These are phyloP conservation scores for Nemania sp. DNA, from an alignment of 2,329 filamentous ascomycete species.

Conservation along the genomic window DNA sequence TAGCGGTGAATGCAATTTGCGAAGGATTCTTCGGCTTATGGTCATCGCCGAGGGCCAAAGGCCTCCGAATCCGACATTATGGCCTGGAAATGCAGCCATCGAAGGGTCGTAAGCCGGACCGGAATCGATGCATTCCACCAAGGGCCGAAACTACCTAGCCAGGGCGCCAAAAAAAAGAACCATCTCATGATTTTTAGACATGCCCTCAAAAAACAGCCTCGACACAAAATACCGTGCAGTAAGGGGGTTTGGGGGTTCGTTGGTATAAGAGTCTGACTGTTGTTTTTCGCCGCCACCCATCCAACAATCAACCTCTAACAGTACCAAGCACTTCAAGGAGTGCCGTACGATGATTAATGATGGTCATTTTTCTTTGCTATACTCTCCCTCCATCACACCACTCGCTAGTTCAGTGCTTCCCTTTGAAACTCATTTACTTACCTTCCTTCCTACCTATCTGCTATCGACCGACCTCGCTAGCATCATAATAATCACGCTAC, in stretches of 20 bases:
- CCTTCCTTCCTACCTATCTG: neutral
- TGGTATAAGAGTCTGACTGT: neutral
- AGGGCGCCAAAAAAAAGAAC: neutral
- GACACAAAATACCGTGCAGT: neutral
- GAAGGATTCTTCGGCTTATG: slow-evolving; percentile 9
- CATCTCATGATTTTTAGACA: slow-evolving; percentile 2
- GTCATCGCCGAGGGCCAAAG: neutral
- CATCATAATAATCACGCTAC: too few relatives aligned
- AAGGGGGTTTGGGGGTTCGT: slow-evolving; percentile 21
- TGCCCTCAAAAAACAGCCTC: slow-evolving; percentile 14
- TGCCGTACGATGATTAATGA: neutral
- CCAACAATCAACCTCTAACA: slow-evolving; percentile 13
- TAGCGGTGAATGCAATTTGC: neutral
- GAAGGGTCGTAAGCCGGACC: slow-evolving; percentile 6
- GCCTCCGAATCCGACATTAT: neutral
- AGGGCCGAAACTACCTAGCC: slow-evolving; percentile 15
- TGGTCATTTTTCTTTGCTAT: neutral
- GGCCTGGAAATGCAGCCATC: neutral
- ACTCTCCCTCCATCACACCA: neutral
- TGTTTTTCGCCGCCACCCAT: slow-evolving; percentile 23
- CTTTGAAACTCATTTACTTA: neutral
- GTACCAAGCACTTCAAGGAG: neutral
- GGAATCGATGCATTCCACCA: neutral
- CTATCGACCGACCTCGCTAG: neutral
- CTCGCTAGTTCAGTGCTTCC: neutral